Evolutionary conservation across 192 early-diverging fungal species (phyloP).

Genomic region (Backusella morwellensis): DNA sequence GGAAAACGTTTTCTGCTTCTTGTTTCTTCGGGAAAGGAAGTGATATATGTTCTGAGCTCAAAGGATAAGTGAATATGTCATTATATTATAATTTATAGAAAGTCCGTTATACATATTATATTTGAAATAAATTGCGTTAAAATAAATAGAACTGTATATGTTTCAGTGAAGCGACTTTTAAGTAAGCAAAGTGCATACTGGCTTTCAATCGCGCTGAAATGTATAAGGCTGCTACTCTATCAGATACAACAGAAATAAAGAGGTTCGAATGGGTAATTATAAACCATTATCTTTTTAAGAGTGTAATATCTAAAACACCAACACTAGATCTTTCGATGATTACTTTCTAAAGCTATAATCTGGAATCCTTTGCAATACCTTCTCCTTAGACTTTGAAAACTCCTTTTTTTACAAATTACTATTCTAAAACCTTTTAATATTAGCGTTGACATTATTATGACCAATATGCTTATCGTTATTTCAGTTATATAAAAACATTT

Average conservation of each 20-base stretch:
- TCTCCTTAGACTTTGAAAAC: not conserved
- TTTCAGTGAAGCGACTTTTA: not conserved
- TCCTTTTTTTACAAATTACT: not conserved
- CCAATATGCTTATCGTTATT: not conserved
- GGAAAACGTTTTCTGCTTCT: not conserved
- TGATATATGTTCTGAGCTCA: not conserved
- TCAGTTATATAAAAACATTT: not conserved
- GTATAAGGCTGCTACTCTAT: not conserved
- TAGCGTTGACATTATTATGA: not conserved
- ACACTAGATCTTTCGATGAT: not conserved
- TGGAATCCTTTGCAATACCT: not conserved
- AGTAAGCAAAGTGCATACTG: not conserved
- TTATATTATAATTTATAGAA: not conserved
- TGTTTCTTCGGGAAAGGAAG: not conserved
- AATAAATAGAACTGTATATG: not conserved
- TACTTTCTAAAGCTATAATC: not conserved
- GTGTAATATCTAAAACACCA: not conserved
- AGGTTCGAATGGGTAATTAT: not conserved
- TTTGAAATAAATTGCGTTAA: not conserved
- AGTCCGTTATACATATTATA: not conserved
- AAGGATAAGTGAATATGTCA: not conserved
- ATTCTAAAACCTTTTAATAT: not conserved
- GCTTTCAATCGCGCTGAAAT: not conserved
- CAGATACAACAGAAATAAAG: not conserved
- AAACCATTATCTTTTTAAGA: not conserved